Evolutionary conservation across 73 alveolate genomes (phyloP), one percentile per base, ranked within the genome.

Genomic region (Paramecium octaurelia): DNA sequence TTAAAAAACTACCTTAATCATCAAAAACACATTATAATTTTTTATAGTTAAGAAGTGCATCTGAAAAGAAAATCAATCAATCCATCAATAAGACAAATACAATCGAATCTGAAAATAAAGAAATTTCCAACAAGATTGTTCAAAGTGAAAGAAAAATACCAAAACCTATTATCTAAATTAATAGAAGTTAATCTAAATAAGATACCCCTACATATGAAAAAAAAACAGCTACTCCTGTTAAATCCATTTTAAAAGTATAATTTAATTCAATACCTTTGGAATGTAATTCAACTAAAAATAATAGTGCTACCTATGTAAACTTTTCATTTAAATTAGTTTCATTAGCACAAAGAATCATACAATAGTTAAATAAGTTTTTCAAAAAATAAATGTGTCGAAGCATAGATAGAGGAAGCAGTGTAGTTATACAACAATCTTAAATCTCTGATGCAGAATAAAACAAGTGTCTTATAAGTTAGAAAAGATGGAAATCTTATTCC

Each of bases 101-200:
- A 6, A 24, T 80, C 2, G 91, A 80, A 46, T 44, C 76, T 8
- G 91, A 80, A 42, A 73, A 38, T 40, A 80, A 80, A 44, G 73
- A 20, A 20, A 24, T 23, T 20, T 12, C 48, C 8, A 18, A 48
- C 3, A 80, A 80, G 8, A 10, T 14, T 21, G 75, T 27, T 23
- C 18, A 80, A 46, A 80, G 91, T 18, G 91, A 80, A 80, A 80
- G 91, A 80, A 80, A 80, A 24, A 80, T 80, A 14, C 76, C 73
- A 20, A 80, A 80, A 44, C 76, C 91, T 12, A 46, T 80, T 11
- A 80, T 80, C 7, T 48, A 80, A 80, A 44, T 80, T 9, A 80
- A 46, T 44, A 80, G 91, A 80, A 80, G 91, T 46, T 24, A 80
- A 46, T 80, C 91, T 16, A 80, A 80, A 80, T 48, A 80, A 80